Conservation (phyloP, 2,329 filamentous ascomycete species). For the Didymella lethalis region DNA sequence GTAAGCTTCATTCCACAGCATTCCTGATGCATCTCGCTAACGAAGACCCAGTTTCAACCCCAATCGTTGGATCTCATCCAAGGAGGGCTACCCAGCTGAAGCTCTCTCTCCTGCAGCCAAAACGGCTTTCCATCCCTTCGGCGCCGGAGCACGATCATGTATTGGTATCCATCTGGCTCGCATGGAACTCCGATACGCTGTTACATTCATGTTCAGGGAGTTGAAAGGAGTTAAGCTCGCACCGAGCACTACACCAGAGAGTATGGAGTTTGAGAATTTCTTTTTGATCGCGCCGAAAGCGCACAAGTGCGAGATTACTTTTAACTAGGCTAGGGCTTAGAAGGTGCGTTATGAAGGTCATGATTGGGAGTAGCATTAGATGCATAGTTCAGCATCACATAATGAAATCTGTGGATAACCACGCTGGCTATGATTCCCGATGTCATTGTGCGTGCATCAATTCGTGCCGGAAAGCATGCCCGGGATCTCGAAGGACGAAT, state of each 20-base stretch:
- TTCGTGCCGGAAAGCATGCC: background rate
- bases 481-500: background rate
- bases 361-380: background rate
- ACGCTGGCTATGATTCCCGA: background rate
- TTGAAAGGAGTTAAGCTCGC: slow-evolving; percentile 48
- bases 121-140: slow-evolving; percentile 72
- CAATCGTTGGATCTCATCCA: slow-evolving; percentile 40
- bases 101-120: slow-evolving; percentile 48
- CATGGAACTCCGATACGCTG: slow-evolving; percentile 63
- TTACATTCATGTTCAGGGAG: slow-evolving; percentile 61
- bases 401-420: background rate
- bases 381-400: background rate
- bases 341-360: background rate
- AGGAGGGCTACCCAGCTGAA: slow-evolving; percentile 34
- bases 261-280: slow-evolving; percentile 56
- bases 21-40: background rate
- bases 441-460: background rate
- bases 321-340: background rate
- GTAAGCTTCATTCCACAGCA: slow-evolving; percentile 20
- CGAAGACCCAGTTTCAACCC: slow-evolving; percentile 42
- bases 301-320: slow-evolving; percentile 53
- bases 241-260: slow-evolving; percentile 44
- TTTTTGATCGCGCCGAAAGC: slow-evolving; percentile 56
- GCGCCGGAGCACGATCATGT: slow-evolving; percentile 73
- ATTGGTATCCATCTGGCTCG: slow-evolving; percentile 72